A percentile compares a stretch with the other conserved stretches of the same genome.
These are phyloP conservation scores for Oxyria digyna DNA, from an alignment of 148 eudicot genomes.

Conservation along the genomic window DNA sequence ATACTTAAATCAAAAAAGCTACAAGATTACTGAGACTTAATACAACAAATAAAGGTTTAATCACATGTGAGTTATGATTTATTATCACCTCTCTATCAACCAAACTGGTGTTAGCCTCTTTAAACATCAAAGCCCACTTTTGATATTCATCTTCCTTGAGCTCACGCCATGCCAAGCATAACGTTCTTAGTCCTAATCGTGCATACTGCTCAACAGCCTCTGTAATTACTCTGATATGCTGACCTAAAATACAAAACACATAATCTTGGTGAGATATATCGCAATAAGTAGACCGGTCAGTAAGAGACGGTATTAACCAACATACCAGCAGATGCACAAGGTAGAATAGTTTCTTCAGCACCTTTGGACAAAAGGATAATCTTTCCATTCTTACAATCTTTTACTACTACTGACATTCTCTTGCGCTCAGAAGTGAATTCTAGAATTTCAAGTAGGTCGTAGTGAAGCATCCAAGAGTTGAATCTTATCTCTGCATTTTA, in stretches of 20 bases:
- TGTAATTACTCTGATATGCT: slow-evolving; percentile 46
- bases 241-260: slow-evolving; percentile 35
- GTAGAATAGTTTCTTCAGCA: slow-evolving; percentile 88
- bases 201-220: slow-evolving; percentile 87
- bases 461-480: slow-evolving; percentile 41
- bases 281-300: neutral
- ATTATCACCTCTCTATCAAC: slow-evolving; percentile 89
- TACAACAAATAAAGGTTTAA: slow-evolving; percentile 1
- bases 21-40: neutral
- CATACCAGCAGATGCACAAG: slow-evolving; percentile 53
- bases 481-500: slow-evolving; percentile 70
- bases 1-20: neutral
- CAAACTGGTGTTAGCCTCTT: slow-evolving; percentile 81
- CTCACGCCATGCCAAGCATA: slow-evolving; percentile 92
- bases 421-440: slow-evolving; percentile 98
- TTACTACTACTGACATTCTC: slow-evolving; percentile 84
- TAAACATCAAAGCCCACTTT: slow-evolving; percentile 81
- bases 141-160: slow-evolving; percentile 67
- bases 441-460: slow-evolving; percentile 67
- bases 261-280: neutral
- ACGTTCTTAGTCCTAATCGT: slow-evolving; percentile 81
- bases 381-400: slow-evolving; percentile 57
- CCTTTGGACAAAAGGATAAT: slow-evolving; percentile 77
- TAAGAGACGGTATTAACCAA: neutral
- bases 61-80: neutral